These are phyloP conservation scores for Cicer judaicum DNA, from an alignment of 306 rosid genomes.

Conservation along the genomic window DNA sequence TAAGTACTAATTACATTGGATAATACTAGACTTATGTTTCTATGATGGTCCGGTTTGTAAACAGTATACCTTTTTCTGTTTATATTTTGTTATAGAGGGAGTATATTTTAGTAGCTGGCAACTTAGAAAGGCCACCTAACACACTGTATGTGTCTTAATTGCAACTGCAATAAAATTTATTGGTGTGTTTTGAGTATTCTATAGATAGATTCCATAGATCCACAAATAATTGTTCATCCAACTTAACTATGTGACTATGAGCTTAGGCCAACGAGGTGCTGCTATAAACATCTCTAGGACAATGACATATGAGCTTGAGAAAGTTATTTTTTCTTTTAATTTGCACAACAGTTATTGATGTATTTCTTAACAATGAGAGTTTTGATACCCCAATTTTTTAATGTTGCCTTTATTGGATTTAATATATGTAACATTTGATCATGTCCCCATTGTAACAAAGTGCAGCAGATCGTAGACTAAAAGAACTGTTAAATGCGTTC, in stretches of 20 bases:
- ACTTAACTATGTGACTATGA: background rate
- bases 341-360: background rate
- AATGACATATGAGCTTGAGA: background rate
- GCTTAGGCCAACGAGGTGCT: background rate
- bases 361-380: constrained; percentile 18
- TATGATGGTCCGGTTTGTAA: constrained; percentile 1
- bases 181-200: constrained; percentile 27
- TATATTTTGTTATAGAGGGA: constrained; percentile 11
- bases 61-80: background rate
- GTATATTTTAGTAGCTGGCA: constrained; percentile 24
- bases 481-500: constrained; percentile 4
- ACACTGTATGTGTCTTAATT: constrained; percentile 13
- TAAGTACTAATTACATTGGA: background rate
- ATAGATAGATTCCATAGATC: constrained; percentile 22
- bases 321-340: background rate
- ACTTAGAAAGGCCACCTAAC: constrained; percentile 35
- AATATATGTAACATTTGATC: constrained; percentile 13
- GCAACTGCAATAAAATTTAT: constrained; percentile 20
- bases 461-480: background rate
- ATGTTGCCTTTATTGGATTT: background rate
- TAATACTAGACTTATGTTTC: constrained; percentile 18
- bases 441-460: constrained; percentile 14
- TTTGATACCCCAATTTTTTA: constrained; percentile 5
- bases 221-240: constrained; percentile 24
- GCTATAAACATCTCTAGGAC: constrained; percentile 11